phyloP scores from a whole-genome alignment of 345 rosid species.

The Arabidopsis suecica region DNA sequence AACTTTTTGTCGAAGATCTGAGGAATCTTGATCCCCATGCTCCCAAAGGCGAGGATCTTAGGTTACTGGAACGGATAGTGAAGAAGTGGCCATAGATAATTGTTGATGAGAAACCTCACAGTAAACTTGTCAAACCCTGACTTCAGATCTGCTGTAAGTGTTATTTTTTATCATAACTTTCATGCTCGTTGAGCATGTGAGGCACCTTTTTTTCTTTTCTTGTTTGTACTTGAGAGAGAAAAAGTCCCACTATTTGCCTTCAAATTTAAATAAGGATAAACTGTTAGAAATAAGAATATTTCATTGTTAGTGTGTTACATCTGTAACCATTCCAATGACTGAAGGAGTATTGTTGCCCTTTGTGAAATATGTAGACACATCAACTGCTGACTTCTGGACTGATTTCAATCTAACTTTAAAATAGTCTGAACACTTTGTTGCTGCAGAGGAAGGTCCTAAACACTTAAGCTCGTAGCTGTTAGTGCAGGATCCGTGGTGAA shows the following conservation, averaged over 20 bases:
- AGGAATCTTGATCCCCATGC: conserved; percentile 67
- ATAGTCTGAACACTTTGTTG: conserved; percentile 47
- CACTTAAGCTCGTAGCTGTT: conserved; percentile 52
- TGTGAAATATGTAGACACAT: conserved; percentile 1
- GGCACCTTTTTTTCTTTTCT: neutral
- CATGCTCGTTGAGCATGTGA: conserved; percentile 17
- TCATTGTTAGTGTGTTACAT: neutral
- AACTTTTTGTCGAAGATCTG: conserved; percentile 59
- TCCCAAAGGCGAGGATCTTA: conserved; percentile 57
- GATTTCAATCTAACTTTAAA: conserved; percentile 37
- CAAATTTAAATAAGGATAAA: conserved; percentile 1
- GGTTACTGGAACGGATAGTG: conserved; percentile 65
- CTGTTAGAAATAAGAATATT: neutral
- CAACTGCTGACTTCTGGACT: neutral
- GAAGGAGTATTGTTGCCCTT: conserved; percentile 15
- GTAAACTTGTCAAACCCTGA: conserved; percentile 79
- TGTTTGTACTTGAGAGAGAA: neutral
- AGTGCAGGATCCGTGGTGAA: conserved; percentile 47
- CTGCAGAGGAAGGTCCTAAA: conserved; percentile 57
- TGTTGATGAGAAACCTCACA: conserved; percentile 87
- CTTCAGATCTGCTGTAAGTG: conserved; percentile 86
- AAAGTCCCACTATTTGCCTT: conserved; percentile 5
- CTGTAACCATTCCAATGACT: neutral
- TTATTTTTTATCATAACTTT: conserved; percentile 26
- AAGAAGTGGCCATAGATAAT: conserved; percentile 60